These are phyloP conservation scores for Talaromyces thailandensis DNA, from an alignment of 495 filamentous ascomycete genomes.

Conservation along the genomic window DNA sequence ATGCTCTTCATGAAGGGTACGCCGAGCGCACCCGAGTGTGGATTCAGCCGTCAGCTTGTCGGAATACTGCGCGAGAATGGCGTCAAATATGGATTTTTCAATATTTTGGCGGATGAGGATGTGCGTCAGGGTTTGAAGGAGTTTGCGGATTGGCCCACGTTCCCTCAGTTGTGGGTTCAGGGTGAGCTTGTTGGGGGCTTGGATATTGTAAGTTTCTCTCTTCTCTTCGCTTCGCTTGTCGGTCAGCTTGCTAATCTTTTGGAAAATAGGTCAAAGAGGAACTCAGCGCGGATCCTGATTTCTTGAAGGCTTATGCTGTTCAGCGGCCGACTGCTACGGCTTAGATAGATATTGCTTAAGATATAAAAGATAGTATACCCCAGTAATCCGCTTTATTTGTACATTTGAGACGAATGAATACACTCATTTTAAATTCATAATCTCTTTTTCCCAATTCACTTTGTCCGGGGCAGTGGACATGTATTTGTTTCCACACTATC, in stretches of 20 bases:
- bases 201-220: conserved; percentile 71
- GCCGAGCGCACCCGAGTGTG: conserved; percentile 83
- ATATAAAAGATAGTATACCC: conserved; percentile 2
- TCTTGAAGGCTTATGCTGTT: conserved; percentile 58
- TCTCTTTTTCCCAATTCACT: background rate
- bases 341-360: conserved; percentile 5
- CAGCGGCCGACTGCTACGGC: conserved; percentile 22
- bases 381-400: background rate
- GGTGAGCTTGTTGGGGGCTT: conserved; percentile 85
- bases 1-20: conserved; percentile 91
- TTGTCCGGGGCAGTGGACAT: background rate
- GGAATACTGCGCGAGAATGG: conserved; percentile 74
- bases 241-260: conserved; percentile 9
- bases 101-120: conserved; percentile 95
- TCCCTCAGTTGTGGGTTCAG: conserved; percentile 77
- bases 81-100: conserved; percentile 97
- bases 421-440: background rate
- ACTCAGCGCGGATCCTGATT: conserved; percentile 62
- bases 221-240: conserved; percentile 1
- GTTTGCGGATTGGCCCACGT: conserved; percentile 95
- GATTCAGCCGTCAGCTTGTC: conserved; percentile 87
- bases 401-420: conserved; percentile 2
- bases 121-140: conserved; percentile 92
- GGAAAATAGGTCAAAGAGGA: conserved; percentile 60
- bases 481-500: too few species aligned